Evolutionary conservation across 805 yeast species (phyloP).

Genomic region (Zygosaccharomyces siamensis): DNA sequence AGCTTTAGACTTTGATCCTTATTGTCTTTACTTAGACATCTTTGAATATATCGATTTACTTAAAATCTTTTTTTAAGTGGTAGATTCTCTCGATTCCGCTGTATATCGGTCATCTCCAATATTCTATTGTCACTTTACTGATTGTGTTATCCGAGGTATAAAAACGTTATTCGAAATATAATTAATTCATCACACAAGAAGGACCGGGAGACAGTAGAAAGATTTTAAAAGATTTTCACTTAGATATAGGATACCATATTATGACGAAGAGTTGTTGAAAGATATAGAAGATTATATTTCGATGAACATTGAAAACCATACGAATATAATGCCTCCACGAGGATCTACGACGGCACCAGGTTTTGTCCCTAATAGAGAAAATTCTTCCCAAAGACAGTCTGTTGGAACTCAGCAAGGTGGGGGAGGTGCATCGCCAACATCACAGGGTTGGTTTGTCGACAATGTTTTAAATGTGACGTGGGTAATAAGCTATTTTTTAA

Average conservation of each 20-base stretch:
- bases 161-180: too few species aligned
- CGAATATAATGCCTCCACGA: background rate
- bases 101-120: too few species aligned
- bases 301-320: slow-evolving; percentile 2
- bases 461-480: slow-evolving; percentile 12
- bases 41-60: background rate
- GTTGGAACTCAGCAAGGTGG: background rate
- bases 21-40: background rate
- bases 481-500: slow-evolving; percentile 13
- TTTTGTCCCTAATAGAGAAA: background rate
- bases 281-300: background rate
- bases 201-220: background rate
- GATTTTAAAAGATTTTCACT: background rate
- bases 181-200: background rate
- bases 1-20: background rate
- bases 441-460: slow-evolving; percentile 14
- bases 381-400: slow-evolving; percentile 7
- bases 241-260: background rate
- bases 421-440: slow-evolving; percentile 1
- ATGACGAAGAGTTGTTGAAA: background rate
- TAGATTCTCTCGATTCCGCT: too few species aligned
- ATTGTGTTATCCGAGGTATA: too few species aligned
- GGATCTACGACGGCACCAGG: background rate
- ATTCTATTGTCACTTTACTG: too few species aligned
- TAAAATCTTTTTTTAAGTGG: background rate